Base-by-base conservation (phyloP, 2,329 filamentous ascomycete species). In the Clarireedia hainanense region DNA sequence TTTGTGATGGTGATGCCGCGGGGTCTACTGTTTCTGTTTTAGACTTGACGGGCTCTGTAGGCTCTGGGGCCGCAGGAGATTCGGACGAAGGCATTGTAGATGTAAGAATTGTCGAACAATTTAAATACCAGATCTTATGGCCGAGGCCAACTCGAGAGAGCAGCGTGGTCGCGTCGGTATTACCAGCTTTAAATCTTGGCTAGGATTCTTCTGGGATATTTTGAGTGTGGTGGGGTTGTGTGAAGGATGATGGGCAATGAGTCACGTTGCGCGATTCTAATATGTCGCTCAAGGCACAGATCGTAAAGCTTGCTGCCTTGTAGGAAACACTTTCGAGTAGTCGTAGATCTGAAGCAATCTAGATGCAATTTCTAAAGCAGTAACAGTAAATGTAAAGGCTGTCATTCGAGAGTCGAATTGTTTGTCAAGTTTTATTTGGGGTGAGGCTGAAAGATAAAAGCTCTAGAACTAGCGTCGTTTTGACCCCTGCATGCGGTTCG, bases 21-120 rank as follows among this genome's bases (percentile, higher is more conserved):
- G 48, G 30, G 1, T 49, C 40, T 26, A 23, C 23, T 37, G 54
- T 30, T 20, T 47, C 34, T 42, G 58, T 49, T 14, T 43, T 50
- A 2, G 46, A 6, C 23, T 55, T 56, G 36, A 52, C 17, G 10
- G 57, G 23, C 39, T 61, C 58, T 17, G 43, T 52, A 34, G 48
- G 23, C 39, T 61, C 58, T n/a, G 47, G 53, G 27, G 48, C 48
- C 14, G 59, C 17, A 27, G 57, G 52, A 47, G 57, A 57, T 17
- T 63, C 59, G 17, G 60, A 61, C 17, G 64, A 60, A n/a, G 63
- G 60, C 52, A 55, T 55, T 45, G 47, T n/a, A 15, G 37, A 30
- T 5, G n/a, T 34, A 14, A 50, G 17, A 50, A 27, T 34, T 15
- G 43, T 17, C 23, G 34, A 39, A 20, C 10, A 48, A 34, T 4